These are phyloP conservation scores for Acrodontium crateriforme DNA, from an alignment of 2,329 filamentous ascomycete genomes.

Conservation along the genomic window DNA sequence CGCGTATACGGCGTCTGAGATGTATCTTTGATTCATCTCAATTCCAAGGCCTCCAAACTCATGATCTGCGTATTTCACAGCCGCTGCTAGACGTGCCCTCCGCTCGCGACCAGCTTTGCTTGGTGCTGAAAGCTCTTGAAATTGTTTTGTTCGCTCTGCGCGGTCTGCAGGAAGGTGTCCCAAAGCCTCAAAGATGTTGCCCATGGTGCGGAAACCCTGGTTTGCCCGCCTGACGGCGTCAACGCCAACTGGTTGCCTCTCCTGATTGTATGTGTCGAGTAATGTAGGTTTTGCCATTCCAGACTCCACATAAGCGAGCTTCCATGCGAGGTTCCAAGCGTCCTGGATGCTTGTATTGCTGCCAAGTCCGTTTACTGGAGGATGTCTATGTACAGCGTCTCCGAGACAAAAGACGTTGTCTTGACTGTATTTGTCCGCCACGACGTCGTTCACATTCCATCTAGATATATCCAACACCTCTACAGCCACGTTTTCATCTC, in stretches of 20 bases:
- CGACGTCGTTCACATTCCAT: slow-evolving; percentile 46
- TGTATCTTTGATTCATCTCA: slow-evolving; percentile 44
- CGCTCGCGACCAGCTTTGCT: not conserved
- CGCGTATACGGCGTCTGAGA: slow-evolving; percentile 25
- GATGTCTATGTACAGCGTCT: slow-evolving; percentile 45
- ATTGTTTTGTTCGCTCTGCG: slow-evolving; percentile 22
- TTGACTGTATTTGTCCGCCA: slow-evolving; percentile 38
- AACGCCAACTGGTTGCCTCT: slow-evolving; percentile 28
- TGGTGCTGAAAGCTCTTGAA: slow-evolving; percentile 24
- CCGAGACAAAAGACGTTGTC: slow-evolving; percentile 40
- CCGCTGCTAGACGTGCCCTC: slow-evolving; percentile 6
- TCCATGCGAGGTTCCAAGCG: slow-evolving; percentile 25
- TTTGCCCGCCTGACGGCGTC: slow-evolving; percentile 42
- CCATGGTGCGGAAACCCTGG: slow-evolving; percentile 32
- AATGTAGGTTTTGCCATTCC: slow-evolving; percentile 11
- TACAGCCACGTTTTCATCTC: slow-evolving; percentile 34
- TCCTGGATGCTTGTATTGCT: slow-evolving; percentile 38
- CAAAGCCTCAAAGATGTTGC: not conserved
- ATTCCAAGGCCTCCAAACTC: slow-evolving; percentile 39
- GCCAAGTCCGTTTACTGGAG: slow-evolving; percentile 42
- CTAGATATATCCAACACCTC: slow-evolving; percentile 37
- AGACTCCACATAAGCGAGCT: slow-evolving; percentile 17
- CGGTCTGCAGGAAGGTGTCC: slow-evolving; percentile 7
- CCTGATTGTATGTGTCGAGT: slow-evolving; percentile 16
- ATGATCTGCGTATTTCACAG: slow-evolving; percentile 5